Evolutionary conservation across 1,284 basidiomycete species (phyloP), one percentile per base, ranked within the genome.

Genomic region (Ceratobasidium sp.): DNA sequence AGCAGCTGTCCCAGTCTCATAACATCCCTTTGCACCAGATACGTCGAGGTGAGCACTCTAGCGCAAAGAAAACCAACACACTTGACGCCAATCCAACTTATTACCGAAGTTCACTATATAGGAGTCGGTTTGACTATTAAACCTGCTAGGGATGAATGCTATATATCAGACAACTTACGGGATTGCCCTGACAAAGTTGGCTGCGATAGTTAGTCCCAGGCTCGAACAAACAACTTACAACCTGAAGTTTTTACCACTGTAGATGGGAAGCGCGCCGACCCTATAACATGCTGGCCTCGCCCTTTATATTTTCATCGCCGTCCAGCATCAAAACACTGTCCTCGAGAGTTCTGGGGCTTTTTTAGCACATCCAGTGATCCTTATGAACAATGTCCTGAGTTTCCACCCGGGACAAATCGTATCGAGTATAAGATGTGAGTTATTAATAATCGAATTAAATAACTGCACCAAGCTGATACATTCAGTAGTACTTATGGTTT

Each of bases 311-410:
- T 28, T 28, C 56, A 57, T 15, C 56, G 56, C 9, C 56, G 56
- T 7, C n/a, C 23, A 57, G 23, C 23, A n/a, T 54, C 52, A 54
- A 15, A 17, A 20, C 9, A 54, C 52, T 54, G 52, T 23, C 52
- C 52, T 54, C 52, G 52, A 7, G 52, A 54, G 52, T 54, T 20
- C 52, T 54, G 52, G 52, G 52, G 52, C 52, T 54, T 54, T 20
- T 5, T 54, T 17, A 54, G 52, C 52, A 9, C 52, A 54, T 54
- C 52, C n/a, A 5, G 9, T 54, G 52, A 54, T 20, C 52, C 52
- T 15, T 54, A 54, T 54, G 17, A 54, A 23, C 52, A 20, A 4
- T 54, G 52, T 20, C 52, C 52, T 5, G 52, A 54, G 52, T 54
- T 54, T 54, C 52, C 52, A 5, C 12, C n/a, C 7, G 52, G 52